A percentile compares a stretch with the other conserved stretches of the same genome.
Conservation (phyloP, 1,284 basidiomycete species). For the Sporisorium iseilematis-ciliati region DNA sequence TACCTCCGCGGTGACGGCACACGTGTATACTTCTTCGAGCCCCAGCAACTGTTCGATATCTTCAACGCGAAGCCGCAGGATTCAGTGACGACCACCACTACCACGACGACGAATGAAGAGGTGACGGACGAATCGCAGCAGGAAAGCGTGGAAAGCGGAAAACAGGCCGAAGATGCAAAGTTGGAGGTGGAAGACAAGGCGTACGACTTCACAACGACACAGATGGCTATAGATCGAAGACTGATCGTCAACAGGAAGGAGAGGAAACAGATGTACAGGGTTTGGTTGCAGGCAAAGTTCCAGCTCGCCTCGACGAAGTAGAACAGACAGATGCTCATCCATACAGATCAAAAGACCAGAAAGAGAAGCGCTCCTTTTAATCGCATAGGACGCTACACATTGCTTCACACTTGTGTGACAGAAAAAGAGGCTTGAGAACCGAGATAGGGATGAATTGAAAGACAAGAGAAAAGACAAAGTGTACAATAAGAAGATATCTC, state of each 20-base stretch:
- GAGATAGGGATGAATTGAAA: constrained; percentile 4
- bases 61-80: constrained; percentile 56
- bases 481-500: background rate
- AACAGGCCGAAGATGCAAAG: background rate
- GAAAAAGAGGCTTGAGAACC: background rate
- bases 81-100: constrained; percentile 17
- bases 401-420: background rate
- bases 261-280: constrained; percentile 66
- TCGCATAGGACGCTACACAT: no score
- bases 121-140: background rate
- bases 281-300: constrained; percentile 67
- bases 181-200: background rate
- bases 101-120: background rate
- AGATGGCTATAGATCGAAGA: constrained; percentile 66
- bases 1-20: constrained; percentile 88
- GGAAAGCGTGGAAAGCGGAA: background rate
- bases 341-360: background rate
- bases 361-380: no score
- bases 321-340: no score
- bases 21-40: constrained; percentile 72
- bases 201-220: constrained; percentile 57
- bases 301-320: constrained; percentile 11
- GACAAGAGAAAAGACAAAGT: background rate
- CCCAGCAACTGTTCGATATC: constrained; percentile 59
- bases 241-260: constrained; percentile 68